Conservation (phyloP, 495 filamentous ascomycete genomes). For the Neurospora intermedia region DNA sequence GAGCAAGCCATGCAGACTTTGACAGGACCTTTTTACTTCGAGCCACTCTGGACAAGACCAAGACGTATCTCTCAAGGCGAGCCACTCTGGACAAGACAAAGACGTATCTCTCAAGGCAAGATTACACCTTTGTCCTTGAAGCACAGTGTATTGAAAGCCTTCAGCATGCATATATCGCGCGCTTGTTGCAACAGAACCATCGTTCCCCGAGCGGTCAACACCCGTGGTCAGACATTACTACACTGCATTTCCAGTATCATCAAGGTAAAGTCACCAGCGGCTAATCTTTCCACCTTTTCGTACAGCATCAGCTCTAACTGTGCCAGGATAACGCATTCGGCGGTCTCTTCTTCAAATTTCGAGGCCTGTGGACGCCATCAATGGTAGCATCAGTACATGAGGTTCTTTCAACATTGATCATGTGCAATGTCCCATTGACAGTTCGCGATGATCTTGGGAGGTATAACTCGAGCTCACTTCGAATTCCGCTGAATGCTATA, state of each 20-base stretch:
- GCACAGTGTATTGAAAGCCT: not conserved
- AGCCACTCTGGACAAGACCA: not conserved
- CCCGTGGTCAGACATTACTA: not conserved
- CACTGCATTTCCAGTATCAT: not conserved
- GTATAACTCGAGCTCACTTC: not conserved
- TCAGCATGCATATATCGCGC: not conserved
- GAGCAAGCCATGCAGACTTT: not conserved
- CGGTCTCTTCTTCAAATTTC: rapidly evolving
- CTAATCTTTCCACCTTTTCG: not conserved
- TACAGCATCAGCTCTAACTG: not conserved
- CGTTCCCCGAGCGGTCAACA: not conserved
- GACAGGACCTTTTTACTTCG: not conserved
- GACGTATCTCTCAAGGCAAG: too few species aligned
- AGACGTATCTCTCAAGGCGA: not conserved
- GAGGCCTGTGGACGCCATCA: not conserved
- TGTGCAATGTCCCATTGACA: not conserved
- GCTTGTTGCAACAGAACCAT: not conserved
- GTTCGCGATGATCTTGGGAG: not conserved
- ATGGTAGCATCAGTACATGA: not conserved
- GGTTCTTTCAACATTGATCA: not conserved
- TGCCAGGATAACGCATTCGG: not conserved
- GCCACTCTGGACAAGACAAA: too few species aligned
- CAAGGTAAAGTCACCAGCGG: not conserved
- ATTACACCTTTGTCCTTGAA: not conserved
- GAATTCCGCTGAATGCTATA: too few species aligned